Conservation (phyloP, 176 grass and related monocot species). For the Zoysia japonica region DNA sequence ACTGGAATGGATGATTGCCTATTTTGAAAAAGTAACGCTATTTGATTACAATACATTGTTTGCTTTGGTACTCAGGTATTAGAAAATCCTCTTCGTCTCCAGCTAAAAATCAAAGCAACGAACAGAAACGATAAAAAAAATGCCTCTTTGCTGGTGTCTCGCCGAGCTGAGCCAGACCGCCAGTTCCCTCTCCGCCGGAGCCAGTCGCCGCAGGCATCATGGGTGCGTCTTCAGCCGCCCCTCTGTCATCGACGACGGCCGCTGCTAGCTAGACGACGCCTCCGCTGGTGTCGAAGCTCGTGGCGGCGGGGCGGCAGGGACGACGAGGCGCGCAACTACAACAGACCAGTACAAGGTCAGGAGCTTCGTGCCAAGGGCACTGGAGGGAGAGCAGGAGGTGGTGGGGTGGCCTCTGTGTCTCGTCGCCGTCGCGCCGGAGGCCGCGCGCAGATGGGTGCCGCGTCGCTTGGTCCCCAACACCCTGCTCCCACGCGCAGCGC, state of each 20-base stretch:
- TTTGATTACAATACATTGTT: too few species aligned
- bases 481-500: too few species aligned
- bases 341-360: slow-evolving; percentile 50
- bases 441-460: slow-evolving; percentile 91
- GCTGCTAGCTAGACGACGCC: slow-evolving; percentile 18
- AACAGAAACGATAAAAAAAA: too few species aligned
- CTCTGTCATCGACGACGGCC: slow-evolving; percentile 42
- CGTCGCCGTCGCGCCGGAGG: slow-evolving; percentile 77
- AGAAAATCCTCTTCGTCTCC: too few species aligned
- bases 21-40: too few species aligned
- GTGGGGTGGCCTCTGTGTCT: slow-evolving; percentile 94
- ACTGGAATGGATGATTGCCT: too few species aligned
- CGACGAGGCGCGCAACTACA: slow-evolving; percentile 43
- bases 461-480: slow-evolving; percentile 28
- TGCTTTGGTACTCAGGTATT: too few species aligned
- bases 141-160: too few species aligned
- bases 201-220: slow-evolving; percentile 32
- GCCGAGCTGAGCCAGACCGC: slow-evolving; percentile 18
- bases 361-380: slow-evolving; percentile 61
- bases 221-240: slow-evolving; percentile 72
- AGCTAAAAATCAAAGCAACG: too few species aligned
- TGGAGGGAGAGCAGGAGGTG: slow-evolving; percentile 81
- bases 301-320: slow-evolving; percentile 33
- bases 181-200: background rate
- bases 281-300: slow-evolving; percentile 35